phyloP scores from a whole-genome alignment of 768 basidiomycete species.

The Tylopilus vinaceipallidus region DNA sequence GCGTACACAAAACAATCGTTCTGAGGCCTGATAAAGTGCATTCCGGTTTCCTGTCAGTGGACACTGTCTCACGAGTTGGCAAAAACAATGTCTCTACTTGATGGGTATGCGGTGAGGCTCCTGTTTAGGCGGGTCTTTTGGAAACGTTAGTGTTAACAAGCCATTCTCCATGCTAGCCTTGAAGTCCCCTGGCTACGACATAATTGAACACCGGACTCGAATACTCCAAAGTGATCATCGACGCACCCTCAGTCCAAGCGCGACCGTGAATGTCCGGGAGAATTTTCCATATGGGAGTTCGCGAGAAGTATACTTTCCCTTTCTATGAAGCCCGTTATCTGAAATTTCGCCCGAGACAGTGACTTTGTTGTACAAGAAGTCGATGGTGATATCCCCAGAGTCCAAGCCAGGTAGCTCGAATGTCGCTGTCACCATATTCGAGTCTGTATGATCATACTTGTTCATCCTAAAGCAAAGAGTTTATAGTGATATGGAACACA shows the following conservation, averaged over 20 bases:
- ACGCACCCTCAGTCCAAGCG: not conserved
- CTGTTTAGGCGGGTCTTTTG: not conserved
- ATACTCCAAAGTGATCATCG: too few species aligned
- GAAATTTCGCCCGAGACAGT: not conserved
- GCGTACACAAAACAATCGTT: too few species aligned
- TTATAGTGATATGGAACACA: too few species aligned
- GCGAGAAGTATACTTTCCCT: not conserved
- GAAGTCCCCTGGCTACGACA: not conserved
- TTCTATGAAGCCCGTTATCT: not conserved
- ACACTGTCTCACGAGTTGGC: too few species aligned
- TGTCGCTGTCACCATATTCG: constrained; percentile 45
- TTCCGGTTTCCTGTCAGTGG: too few species aligned
- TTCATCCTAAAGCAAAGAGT: too few species aligned
- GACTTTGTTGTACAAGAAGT: not conserved
- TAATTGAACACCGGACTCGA: not conserved
- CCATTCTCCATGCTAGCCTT: not conserved
- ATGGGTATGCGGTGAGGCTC: not conserved
- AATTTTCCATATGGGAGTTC: not conserved
- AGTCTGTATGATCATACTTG: constrained; percentile 10
- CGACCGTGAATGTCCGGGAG: not conserved
- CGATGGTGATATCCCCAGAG: constrained; percentile 31
- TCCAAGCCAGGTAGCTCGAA: constrained; percentile 54
- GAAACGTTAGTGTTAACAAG: not conserved
- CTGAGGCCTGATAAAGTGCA: too few species aligned
- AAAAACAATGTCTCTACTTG: not conserved